A percentile compares a stretch with the other conserved stretches of the same genome.
Evolutionary conservation across 1,284 basidiomycete genomes (phyloP).

Genomic region (Flammula alnicola): DNA sequence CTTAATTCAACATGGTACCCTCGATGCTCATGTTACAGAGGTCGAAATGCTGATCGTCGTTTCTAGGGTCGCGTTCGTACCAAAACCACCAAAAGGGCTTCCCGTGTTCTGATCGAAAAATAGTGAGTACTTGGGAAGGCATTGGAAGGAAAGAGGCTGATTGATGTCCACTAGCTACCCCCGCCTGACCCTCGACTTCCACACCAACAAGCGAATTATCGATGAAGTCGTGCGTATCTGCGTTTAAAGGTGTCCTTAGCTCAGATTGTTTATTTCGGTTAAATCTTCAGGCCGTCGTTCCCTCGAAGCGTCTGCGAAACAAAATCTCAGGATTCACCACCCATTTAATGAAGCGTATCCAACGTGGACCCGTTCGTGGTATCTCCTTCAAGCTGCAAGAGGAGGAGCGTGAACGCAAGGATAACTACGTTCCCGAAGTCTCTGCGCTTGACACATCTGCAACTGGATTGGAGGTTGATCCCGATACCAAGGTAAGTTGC

Average conservation of each 20-base stretch:
- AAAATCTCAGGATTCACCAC: slow-evolving; percentile 99
- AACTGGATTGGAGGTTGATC: slow-evolving; percentile 83
- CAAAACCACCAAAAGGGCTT: slow-evolving; percentile 99
- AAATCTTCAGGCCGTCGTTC: slow-evolving; percentile 81
- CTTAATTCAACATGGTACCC: slow-evolving; percentile 54
- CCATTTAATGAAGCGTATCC: slow-evolving; percentile 99
- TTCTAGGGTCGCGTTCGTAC: slow-evolving; percentile 98
- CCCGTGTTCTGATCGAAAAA: slow-evolving; percentile 99
- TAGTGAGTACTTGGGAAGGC: slow-evolving; percentile 67
- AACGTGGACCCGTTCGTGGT: slow-evolving; percentile 98
- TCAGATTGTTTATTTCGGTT: background rate
- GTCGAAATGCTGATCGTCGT: slow-evolving; percentile 22
- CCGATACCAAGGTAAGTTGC: slow-evolving; percentile 84
- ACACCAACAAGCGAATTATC: slow-evolving; percentile 99
- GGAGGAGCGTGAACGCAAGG: slow-evolving; percentile 99
- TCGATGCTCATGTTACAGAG: slow-evolving; percentile 7
- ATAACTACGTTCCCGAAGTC: slow-evolving; percentile 97
- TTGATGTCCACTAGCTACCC: slow-evolving; percentile 70
- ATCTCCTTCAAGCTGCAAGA: slow-evolving; percentile 99
- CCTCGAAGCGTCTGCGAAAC: slow-evolving; percentile 99
- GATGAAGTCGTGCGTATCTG: slow-evolving; percentile 90
- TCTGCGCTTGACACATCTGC: slow-evolving; percentile 88
- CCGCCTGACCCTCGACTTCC: slow-evolving; percentile 94
- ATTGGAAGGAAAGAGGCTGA: slow-evolving; percentile 15
- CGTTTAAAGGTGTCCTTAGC: background rate